phyloP scores from a whole-genome alignment of 257 asterid species.

The Solanum sitiens region DNA sequence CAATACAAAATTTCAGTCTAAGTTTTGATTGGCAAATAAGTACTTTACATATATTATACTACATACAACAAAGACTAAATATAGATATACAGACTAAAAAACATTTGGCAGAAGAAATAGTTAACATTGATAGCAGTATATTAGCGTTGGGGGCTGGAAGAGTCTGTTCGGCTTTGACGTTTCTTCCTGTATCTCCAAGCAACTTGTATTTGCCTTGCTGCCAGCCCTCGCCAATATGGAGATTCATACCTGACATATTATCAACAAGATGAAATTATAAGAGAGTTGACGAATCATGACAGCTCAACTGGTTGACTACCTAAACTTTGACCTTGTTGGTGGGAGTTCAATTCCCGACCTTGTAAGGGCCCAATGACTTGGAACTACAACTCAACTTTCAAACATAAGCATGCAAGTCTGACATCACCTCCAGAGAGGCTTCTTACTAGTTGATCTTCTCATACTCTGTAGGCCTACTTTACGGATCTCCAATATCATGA shows the following conservation, averaged over 20 bases:
- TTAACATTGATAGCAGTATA: background rate
- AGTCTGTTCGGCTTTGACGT: conserved; percentile 37
- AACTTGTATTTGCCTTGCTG: conserved; percentile 64
- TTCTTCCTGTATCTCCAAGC: conserved; percentile 82
- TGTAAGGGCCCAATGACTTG: background rate
- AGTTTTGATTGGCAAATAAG: background rate
- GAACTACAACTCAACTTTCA: background rate
- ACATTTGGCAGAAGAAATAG: background rate
- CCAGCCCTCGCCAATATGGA: conserved; percentile 69
- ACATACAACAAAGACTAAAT: background rate
- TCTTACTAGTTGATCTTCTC: background rate
- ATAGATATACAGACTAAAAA: background rate
- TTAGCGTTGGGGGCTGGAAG: conserved; percentile 19
- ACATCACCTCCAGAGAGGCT: background rate
- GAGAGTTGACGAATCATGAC: background rate
- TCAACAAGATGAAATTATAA: background rate
- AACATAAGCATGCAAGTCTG: background rate
- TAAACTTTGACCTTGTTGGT: background rate
- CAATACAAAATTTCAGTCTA: background rate
- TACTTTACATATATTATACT: background rate
- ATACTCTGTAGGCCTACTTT: background rate
- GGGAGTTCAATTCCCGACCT: background rate
- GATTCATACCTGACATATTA: conserved; percentile 47
- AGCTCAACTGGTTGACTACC: background rate
- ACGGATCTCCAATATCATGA: background rate